phyloP scores from a whole-genome alignment of 768 basidiomycete species.

The Mycena indigotica region DNA sequence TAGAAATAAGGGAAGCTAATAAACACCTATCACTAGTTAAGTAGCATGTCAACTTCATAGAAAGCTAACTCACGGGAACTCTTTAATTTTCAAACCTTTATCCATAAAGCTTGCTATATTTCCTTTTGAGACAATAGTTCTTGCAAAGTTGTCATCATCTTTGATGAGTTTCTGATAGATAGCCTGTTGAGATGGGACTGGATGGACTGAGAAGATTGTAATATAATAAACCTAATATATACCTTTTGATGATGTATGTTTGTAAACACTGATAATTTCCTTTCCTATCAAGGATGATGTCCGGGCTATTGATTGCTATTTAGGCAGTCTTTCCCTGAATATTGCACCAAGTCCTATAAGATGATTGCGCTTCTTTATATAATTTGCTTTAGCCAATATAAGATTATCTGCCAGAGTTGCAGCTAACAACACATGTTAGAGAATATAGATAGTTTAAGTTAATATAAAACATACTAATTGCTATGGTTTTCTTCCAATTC shows the following conservation, averaged over 20 bases:
- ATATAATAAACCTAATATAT: background rate
- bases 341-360: background rate
- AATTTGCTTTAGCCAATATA: background rate
- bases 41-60: background rate
- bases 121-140: background rate
- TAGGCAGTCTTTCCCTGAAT: background rate
- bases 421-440: background rate
- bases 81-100: background rate
- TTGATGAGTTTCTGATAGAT: background rate
- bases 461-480: background rate
- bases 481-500: conserved; percentile 28
- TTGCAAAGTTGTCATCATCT: background rate
- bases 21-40: background rate
- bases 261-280: background rate
- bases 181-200: background rate
- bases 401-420: background rate
- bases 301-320: background rate
- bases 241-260: background rate
- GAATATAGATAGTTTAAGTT: background rate
- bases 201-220: background rate
- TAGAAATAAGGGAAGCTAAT: background rate
- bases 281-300: background rate
- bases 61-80: background rate
- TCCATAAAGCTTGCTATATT: background rate
- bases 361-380: background rate